Evolutionary conservation across 768 basidiomycete genomes (phyloP), one percentile per base, ranked within the genome.

Genomic region (Mrakia frigida): DNA sequence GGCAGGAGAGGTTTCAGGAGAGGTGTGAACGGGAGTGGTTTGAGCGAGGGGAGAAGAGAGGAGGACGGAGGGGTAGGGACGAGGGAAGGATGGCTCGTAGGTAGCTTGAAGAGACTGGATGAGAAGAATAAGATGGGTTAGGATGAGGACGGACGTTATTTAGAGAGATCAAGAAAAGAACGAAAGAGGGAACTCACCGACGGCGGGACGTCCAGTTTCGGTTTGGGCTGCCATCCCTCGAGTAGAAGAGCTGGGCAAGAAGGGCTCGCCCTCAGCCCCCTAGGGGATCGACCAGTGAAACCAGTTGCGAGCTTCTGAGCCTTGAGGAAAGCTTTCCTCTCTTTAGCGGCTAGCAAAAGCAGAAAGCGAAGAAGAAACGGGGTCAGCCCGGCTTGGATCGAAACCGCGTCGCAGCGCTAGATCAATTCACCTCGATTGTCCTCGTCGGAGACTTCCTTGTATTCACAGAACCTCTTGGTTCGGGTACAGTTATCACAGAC

Each of bases 401-500:
- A 31, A 2, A 65, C 14, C 33, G 33, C 60, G 60, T 35, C 63
- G 33, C n/a, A 37, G 63, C 11, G 63, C 37, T 6, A n/a, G 35
- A 35, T n/a, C 2, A 23, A 41, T 39, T 39, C 18, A 68, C 65
- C 65, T 33, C 80, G 77, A 78, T 82, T 82, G 74, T 81, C 80
- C 63, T 82, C 81, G 69, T 82, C 82, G 39, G 82, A 81, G 18
- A 82, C 82, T 3, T 81, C 80, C 4, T 81, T 77, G 67, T 81
- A 82, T 10, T 81, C 81, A 77, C 82, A 82, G 4, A 70, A 74
- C n/a, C 80, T 77, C 59, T 80, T 75, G 6, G 81, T 78, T 10
- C 82, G 80, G 16, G 77, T 75, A 76, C 82, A 82, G 79, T 82
- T 82, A 14, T 79, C 60, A 56, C 82, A 82, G 41, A 81, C 81